Evolutionary conservation across 345 rosid genomes (phyloP).

Genomic region (Citrus hindsii): DNA sequence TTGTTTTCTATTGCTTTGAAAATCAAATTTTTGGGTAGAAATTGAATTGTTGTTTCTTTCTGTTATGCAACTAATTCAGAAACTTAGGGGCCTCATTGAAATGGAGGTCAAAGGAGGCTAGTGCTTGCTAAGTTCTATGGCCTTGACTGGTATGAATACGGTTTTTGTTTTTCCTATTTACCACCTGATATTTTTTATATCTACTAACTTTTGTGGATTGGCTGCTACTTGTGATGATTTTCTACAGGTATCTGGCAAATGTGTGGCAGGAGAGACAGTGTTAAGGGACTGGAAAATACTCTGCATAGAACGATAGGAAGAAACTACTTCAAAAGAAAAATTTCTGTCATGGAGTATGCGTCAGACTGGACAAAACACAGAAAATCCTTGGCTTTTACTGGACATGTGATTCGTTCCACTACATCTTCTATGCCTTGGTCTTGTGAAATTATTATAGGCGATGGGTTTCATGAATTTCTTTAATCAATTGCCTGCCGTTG

Average conservation of each 20-base stretch:
- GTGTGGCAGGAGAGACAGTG: conserved; percentile 41
- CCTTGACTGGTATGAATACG: conserved; percentile 41
- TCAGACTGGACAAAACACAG: conserved; percentile 51
- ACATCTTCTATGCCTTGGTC: conserved; percentile 75
- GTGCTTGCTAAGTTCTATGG: conserved; percentile 37
- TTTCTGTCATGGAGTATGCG: conserved; percentile 76
- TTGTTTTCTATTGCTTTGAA: neutral
- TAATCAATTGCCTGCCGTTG: conserved; percentile 23
- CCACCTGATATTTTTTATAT: neutral
- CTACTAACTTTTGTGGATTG: neutral
- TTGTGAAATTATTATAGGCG: conserved; percentile 78
- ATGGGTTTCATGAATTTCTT: conserved; percentile 74
- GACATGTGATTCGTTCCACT: conserved; percentile 60
- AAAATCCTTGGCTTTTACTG: conserved; percentile 46
- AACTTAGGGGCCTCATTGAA: conserved; percentile 8
- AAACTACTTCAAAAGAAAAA: conserved; percentile 24
- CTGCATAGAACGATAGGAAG: conserved; percentile 16
- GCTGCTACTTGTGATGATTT: neutral
- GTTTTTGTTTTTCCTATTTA: neutral
- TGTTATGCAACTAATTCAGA: conserved; percentile 24
- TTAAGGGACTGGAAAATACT: conserved; percentile 27
- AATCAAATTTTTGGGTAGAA: neutral
- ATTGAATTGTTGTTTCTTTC: neutral
- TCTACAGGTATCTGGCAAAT: conserved; percentile 43
- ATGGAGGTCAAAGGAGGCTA: conserved; percentile 86